Conservation (phyloP, 345 rosid species). For the Salix dunnii region DNA sequence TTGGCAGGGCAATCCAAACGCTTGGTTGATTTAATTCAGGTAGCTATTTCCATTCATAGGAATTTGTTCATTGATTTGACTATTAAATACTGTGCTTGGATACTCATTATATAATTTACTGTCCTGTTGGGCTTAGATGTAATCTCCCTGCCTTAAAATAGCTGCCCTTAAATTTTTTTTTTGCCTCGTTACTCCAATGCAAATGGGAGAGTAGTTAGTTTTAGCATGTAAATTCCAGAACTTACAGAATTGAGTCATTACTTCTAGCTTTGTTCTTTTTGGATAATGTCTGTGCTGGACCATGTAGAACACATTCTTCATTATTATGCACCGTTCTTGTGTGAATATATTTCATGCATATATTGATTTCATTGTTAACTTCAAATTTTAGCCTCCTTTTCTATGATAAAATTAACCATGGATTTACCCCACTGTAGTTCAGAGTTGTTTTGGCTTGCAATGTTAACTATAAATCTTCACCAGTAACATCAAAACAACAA, state of each 20-base stretch:
- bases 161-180: not conserved
- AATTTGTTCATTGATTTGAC: not conserved
- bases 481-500: too few species aligned
- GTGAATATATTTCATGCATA: not conserved
- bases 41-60: slow-evolving; percentile 10
- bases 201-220: not conserved
- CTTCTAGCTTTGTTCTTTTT: not conserved
- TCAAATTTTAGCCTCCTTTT: not conserved
- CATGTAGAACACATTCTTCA: not conserved
- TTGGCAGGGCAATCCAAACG: slow-evolving; percentile 24
- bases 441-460: not conserved
- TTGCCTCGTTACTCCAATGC: not conserved
- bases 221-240: not conserved
- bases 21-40: slow-evolving; percentile 42
- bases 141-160: not conserved
- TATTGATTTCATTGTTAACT: not conserved
- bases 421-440: not conserved
- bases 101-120: not conserved
- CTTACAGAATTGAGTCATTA: not conserved
- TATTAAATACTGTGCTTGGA: not conserved
- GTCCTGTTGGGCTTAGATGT: not conserved
- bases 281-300: not conserved
- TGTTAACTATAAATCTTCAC: not conserved
- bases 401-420: not conserved
- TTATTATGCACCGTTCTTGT: not conserved